Percentiles rank a stretch among this genome's conserved stretches.
Evolutionary conservation across 2,329 filamentous ascomycete genomes (phyloP).

Genomic region (Cercospora nicotianae): DNA sequence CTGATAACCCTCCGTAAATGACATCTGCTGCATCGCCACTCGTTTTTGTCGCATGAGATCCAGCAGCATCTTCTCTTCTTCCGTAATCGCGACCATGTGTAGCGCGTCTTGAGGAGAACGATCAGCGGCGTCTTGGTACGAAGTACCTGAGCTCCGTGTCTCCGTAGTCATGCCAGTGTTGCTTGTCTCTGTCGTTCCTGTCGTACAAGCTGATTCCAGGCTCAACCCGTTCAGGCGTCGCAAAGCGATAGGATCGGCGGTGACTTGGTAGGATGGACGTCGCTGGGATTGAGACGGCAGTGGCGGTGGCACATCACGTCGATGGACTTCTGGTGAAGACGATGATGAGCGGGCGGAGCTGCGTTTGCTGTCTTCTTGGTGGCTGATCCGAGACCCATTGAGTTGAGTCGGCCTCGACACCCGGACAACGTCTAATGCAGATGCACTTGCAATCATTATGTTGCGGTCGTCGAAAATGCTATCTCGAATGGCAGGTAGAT

Average conservation of each 20-base stretch:
- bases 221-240: constrained; percentile 23
- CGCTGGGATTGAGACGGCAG: neutral
- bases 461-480: constrained; percentile 27
- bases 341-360: constrained; percentile 16
- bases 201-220: constrained; percentile 16
- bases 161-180: constrained; percentile 13
- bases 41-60: constrained; percentile 53
- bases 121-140: constrained; percentile 8
- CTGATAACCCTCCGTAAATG: constrained; percentile 41
- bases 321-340: constrained; percentile 14
- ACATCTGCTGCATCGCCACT: constrained; percentile 48
- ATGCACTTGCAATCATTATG: constrained; percentile 24
- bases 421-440: constrained; percentile 22
- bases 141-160: constrained; percentile 14
- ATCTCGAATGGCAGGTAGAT: constrained; percentile 26
- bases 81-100: constrained; percentile 49
- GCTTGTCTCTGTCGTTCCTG: constrained; percentile 6
- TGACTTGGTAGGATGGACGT: constrained; percentile 2
- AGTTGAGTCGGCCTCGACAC: constrained; percentile 20
- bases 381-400: constrained; percentile 6
- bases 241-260: constrained; percentile 16
- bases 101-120: constrained; percentile 15
- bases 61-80: constrained; percentile 52
- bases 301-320: constrained; percentile 6
- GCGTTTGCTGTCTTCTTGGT: constrained; percentile 13